These are phyloP conservation scores for Marasmius tenuissimus DNA, from an alignment of 1,284 basidiomycete genomes.

Conservation along the genomic window DNA sequence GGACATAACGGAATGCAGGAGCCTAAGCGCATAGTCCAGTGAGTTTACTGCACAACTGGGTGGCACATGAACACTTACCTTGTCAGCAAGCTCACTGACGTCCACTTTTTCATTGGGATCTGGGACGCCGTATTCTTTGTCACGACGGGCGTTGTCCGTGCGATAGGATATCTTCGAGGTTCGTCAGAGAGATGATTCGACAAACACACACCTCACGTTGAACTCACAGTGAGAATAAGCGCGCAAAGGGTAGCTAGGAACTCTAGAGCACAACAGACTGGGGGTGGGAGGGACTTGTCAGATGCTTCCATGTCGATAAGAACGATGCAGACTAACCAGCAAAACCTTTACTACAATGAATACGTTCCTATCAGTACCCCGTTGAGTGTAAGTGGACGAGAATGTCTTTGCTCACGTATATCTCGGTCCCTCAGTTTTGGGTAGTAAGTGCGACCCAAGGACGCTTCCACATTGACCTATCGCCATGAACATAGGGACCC, in stretches of 20 bases:
- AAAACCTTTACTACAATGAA: conserved; percentile 56
- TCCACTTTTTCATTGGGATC: conserved; percentile 53
- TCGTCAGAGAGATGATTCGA: not conserved
- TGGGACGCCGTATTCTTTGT: conserved; percentile 55
- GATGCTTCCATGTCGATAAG: not conserved
- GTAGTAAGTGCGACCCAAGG: conserved; percentile 72
- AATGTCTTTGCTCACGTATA: conserved; percentile 49
- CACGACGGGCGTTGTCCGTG: conserved; percentile 56
- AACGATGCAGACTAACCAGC: conserved; percentile 38
- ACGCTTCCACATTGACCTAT: conserved; percentile 76
- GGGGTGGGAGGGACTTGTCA: conserved; percentile 7
- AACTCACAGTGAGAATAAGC: conserved; percentile 51
- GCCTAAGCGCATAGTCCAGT: conserved; percentile 30
- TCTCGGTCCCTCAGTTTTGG: conserved; percentile 57
- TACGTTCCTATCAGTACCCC: not conserved
- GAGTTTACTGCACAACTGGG: not conserved
- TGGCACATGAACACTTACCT: conserved; percentile 37
- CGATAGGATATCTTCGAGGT: conserved; percentile 56
- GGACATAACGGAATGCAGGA: conserved; percentile 49
- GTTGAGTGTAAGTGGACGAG: not conserved
- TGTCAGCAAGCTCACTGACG: conserved; percentile 66
- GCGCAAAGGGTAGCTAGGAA: conserved; percentile 58
- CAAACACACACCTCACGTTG: not conserved
- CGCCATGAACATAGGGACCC: conserved; percentile 73
- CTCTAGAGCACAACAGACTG: conserved; percentile 56